Evolutionary conservation across 2,329 filamentous ascomycete genomes (phyloP).

Genomic region (Diaporthe humulicola): DNA sequence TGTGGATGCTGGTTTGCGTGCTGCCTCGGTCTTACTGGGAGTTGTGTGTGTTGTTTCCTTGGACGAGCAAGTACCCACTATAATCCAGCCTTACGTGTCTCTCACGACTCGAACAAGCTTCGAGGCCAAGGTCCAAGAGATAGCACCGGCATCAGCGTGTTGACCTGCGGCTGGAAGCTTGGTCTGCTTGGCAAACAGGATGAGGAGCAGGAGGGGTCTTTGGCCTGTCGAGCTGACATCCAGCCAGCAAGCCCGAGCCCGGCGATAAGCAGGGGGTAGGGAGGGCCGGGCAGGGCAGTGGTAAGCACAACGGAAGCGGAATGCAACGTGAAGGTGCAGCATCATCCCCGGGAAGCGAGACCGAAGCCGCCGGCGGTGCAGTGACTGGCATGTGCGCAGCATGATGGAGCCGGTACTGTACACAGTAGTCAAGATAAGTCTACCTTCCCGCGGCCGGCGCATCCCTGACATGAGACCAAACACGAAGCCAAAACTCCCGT

Average conservation of each 20-base stretch:
- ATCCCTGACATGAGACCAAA: conserved; percentile 28
- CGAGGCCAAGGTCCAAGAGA: conserved; percentile 14
- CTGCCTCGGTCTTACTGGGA: not conserved
- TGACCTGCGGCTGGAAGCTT: not conserved
- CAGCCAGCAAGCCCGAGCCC: conserved; percentile 15
- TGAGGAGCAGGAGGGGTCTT: not conserved
- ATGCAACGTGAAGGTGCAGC: conserved; percentile 29
- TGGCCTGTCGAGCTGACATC: not conserved
- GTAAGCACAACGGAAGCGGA: conserved; percentile 23
- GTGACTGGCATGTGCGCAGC: conserved; percentile 6
- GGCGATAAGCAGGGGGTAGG: conserved; percentile 16
- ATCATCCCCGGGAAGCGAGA: conserved; percentile 20
- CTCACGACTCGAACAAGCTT: conserved; percentile 22
- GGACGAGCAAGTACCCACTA: not conserved
- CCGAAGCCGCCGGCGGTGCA: conserved; percentile 9
- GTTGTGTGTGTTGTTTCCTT: not conserved
- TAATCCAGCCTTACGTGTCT: conserved; percentile 10
- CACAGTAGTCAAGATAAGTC: no score
- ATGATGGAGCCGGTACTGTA: not conserved
- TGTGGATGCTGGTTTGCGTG: not conserved
- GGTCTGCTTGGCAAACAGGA: conserved; percentile 8
- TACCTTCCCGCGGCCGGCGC: not conserved
- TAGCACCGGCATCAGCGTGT: not conserved
- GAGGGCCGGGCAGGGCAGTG: not conserved
- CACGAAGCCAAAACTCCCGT: conserved; percentile 4